phyloP scores from a whole-genome alignment of 305 asterid genomes.

The Plantago rigida region DNA sequence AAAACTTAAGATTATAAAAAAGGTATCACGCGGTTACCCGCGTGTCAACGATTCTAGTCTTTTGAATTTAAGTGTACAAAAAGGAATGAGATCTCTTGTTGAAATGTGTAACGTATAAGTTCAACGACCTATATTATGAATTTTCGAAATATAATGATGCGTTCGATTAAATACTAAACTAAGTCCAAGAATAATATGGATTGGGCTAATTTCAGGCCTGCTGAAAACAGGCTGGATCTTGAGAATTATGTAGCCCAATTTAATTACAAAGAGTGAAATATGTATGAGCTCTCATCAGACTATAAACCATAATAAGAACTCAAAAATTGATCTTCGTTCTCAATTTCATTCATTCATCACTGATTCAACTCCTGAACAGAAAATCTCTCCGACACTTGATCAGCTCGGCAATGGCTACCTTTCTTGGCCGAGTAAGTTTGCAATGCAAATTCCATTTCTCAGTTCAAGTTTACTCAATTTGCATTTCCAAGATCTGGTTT shows the following conservation, averaged over 20 bases:
- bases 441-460: not conserved
- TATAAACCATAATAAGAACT: not conserved
- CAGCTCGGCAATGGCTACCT: slow-evolving; percentile 2
- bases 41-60: no score
- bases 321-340: not conserved
- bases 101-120: no score
- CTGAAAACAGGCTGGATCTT: not conserved
- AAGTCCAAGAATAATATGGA: no score
- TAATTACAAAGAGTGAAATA: not conserved
- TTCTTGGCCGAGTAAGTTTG: slow-evolving; percentile 7
- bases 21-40: no score
- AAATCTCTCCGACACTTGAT: not conserved
- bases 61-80: no score
- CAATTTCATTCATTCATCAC: slow-evolving; percentile 2
- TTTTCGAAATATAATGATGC: no score
- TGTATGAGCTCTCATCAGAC: no score
- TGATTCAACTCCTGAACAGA: not conserved
- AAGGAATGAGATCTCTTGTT: no score
- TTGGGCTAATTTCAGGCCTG: slow-evolving; percentile 1
- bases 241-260: no score
- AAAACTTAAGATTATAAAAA: no score
- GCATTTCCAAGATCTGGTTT: slow-evolving; percentile 1
- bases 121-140: no score
- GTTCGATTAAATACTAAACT: no score
- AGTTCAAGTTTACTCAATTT: not conserved